Evolutionary conservation across 2,329 filamentous ascomycete species (phyloP).

Genomic region (Fusarium anguioides): DNA sequence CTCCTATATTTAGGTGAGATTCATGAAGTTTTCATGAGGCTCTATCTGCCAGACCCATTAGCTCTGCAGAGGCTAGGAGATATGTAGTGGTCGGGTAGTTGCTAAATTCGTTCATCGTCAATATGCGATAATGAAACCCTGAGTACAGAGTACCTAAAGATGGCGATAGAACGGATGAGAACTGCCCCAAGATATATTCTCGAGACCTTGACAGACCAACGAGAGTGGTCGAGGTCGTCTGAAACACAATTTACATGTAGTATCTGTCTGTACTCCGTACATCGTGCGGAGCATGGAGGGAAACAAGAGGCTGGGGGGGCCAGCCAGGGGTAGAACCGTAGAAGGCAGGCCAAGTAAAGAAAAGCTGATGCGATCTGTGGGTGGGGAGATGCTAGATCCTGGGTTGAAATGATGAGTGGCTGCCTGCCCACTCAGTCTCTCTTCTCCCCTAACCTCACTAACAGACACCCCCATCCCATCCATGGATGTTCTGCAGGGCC

Average conservation of each 20-base stretch:
- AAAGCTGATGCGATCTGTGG: slow-evolving; percentile 44
- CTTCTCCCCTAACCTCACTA: slow-evolving; percentile 2
- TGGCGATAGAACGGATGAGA: slow-evolving; percentile 6
- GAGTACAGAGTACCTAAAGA: neutral
- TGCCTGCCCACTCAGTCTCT: neutral
- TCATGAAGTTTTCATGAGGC: too few species aligned
- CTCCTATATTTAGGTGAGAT: too few species aligned
- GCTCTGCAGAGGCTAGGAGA: too few species aligned
- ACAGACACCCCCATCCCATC: slow-evolving; percentile 3
- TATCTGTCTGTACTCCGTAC: neutral
- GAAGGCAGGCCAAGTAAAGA: slow-evolving; percentile 28
- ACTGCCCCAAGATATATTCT: neutral
- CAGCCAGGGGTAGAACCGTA: slow-evolving; percentile 21
- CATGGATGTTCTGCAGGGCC: slow-evolving; percentile 42
- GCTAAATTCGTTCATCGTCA: neutral
- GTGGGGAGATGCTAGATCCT: slow-evolving; percentile 44
- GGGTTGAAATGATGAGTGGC: slow-evolving; percentile 9
- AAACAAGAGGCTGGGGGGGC: slow-evolving; percentile 19
- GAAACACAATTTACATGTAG: neutral
- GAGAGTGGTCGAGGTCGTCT: neutral
- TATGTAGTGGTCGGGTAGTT: slow-evolving; percentile 35
- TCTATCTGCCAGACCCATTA: too few species aligned
- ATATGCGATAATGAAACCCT: slow-evolving; percentile 16
- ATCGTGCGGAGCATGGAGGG: neutral
- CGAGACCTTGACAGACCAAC: neutral